Conservation (phyloP, 1,284 basidiomycete species). For the Laetiporus sulphureus region DNA sequence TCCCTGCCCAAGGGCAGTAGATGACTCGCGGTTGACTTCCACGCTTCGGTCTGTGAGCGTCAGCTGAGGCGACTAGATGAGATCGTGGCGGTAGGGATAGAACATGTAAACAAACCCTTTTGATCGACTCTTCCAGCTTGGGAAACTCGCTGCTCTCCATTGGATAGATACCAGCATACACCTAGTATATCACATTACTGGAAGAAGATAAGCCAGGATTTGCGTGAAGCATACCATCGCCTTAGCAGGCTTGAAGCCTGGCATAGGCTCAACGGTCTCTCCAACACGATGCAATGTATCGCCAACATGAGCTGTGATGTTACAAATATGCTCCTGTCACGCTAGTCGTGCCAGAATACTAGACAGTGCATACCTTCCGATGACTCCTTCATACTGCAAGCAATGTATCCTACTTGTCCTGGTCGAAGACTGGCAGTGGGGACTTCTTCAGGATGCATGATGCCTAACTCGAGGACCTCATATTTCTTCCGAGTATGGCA, state of each 20-base stretch:
- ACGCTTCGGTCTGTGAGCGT: constrained; percentile 88
- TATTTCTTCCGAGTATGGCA: constrained; percentile 87
- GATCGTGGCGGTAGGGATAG: constrained; percentile 5
- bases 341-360: not conserved
- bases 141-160: constrained; percentile 88
- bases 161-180: constrained; percentile 95
- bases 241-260: constrained; percentile 90
- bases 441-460: constrained; percentile 88
- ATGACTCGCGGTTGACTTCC: constrained; percentile 88
- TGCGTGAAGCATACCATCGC: constrained; percentile 88
- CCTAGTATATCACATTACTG: too few relatives aligned
- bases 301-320: constrained; percentile 82
- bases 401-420: constrained; percentile 88
- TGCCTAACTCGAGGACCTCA: constrained; percentile 87
- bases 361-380: constrained; percentile 68
- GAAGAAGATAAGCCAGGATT: too few relatives aligned
- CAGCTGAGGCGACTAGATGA: constrained; percentile 40
- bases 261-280: constrained; percentile 76
- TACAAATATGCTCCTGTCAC: constrained; percentile 10
- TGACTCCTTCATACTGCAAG: constrained; percentile 98
- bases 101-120: constrained; percentile 50
- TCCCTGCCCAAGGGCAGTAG: constrained; percentile 92
- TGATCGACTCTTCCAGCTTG: constrained; percentile 95
- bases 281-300: constrained; percentile 86
- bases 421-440: constrained; percentile 65